Evolutionary conservation across 129 eudicot genomes (phyloP), one percentile per base, ranked within the genome.

Genomic region (Chrysanthemum seticuspe): DNA sequence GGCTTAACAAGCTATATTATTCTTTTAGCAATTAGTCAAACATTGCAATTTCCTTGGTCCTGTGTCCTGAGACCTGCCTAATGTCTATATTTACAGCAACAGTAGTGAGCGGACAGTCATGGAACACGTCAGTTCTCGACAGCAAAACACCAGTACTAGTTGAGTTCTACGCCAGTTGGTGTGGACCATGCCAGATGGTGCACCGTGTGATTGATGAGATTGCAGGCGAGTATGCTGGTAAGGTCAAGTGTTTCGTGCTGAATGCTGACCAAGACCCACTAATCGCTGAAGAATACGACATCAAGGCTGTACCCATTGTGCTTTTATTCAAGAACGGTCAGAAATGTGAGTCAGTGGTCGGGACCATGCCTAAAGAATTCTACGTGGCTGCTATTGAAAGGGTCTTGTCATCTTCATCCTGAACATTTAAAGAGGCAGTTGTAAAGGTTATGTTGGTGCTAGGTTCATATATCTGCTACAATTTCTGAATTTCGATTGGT

Each of bases 111-210:
- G 84, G 81, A 13, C 82, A 84, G 51, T 88, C 97, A 56, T 94
- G 99, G 99, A 87, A 86, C 58, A 77, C 88, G 27, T 78, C 83
- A 73, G 83, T 94, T 47, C 50, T 88, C 12, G 77, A 77, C 53
- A 94, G 97, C 76, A 88, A 94, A 34, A 55, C 62, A 7, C 97
- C 93, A 0, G 99, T 94, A 7, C 86, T 94, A 1, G 99, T 94
- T 2, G 99, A 94, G 83, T 94, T 94, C 85, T 83, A 94, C 6
- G 93, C 97, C 45, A 94, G 89, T 63, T 94, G 99, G 99, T 94
- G 99, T 54, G 99, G 99, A n/a, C 99, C 99, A 4, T 90, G 99
- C 80, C 82, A 83, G 62, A 94, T 94, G 99, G 97, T 90, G 77
- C 97, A 90, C 67, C 88, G 99, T 1, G 93, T 90, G 70, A 90